Evolutionary conservation across 108 stramenopile species (phyloP), one percentile per base, ranked within the genome.

Genomic region (Cyclotella distinguenda): DNA sequence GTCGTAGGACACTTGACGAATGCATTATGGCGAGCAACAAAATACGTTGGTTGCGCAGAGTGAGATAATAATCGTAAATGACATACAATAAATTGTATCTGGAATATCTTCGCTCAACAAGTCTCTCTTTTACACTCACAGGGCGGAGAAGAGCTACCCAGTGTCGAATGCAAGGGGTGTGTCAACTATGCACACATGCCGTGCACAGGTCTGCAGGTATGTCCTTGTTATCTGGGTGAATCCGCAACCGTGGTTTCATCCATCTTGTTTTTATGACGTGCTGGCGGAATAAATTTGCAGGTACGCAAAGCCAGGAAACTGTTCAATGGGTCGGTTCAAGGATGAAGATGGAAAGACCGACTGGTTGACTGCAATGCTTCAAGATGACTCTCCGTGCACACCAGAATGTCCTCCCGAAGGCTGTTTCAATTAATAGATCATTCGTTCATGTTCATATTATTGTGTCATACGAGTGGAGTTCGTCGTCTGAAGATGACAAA

Each of bases 1-100:
- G n/a, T n/a, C n/a, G n/a, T n/a, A n/a, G n/a, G 66, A 1, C 66
- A 68, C 40, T 28, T 68, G 13, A 68, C 66, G 4, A 60, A 58
- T 47, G 66, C 44, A 2, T 40, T 68, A 3, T 70, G 70, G 70
- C 30, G 70, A 19, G 70, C 70, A 32, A 70, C 70, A 26, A 50
- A 60, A 11, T 70, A 70, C 46, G 70, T 70, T 19, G 70, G 70
- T 13, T 70, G 70, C 22, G 70, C 70, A 5, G 62, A 70, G n/a
- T n/a, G n/a, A n/a, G n/a, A n/a, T n/a, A n/a, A n/a, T n/a, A n/a
- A n/a, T n/a, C n/a, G n/a, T n/a, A n/a, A n/a, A n/a, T n/a, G n/a
- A n/a, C n/a, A n/a, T n/a, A n/a, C n/a, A n/a, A n/a, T n/a, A n/a
- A n/a, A n/a, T n/a, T n/a, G n/a, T n/a, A n/a, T n/a, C n/a, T n/a